Evolutionary conservation across 1,139 yeast genomes (phyloP), one percentile per base, ranked within the genome.

Genomic region (Suhomyces atakaporum): DNA sequence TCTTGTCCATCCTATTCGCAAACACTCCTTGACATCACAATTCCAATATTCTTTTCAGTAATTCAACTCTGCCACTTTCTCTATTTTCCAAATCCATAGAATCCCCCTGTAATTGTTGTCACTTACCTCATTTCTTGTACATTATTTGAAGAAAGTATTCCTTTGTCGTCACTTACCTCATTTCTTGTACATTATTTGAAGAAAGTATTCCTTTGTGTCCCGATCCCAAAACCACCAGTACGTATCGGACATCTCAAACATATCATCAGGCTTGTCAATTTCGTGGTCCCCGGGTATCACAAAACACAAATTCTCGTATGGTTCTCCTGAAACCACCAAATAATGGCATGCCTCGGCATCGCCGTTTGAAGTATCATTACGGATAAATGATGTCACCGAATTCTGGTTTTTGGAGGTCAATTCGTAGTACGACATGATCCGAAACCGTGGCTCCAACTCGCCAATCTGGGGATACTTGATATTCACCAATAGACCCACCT

Each of bases 301-400:
- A 45, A 88, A 68, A 3, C 81, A 84, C 11, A 85, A 68, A 36
- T 82, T 84, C 40, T 86, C 92, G 56, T 86, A 88, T 1, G 96
- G 96, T 53, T 86, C 95, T 0, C 86, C 94, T 16, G 87, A 78
- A 0, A 87, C 60, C n/a, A 87, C 77, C 44, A 88, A 53, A 51
- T 82, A 87, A 56, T 84, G 95, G 58, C 51, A 61, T 60, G 38
- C 61, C 50, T 35, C 50, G 5, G 59, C 51, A 15, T 72, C 66
- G 42, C 73, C 69, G 7, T 64, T 63, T 3, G 64, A 59, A 1
- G 45, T 49, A 13, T 53, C 51, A 7, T 43, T 43, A 16, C 54
- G 53, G 4, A 66, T 42, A 37, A 54, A 66, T 1, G 62, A 51
- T 10, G 40, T 39, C 9, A 55, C 50, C 4, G 49, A 42, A 31